Evolutionary conservation across 768 basidiomycete species (phyloP), one percentile per base, ranked within the genome.

Genomic region (Trametes coccinea): DNA sequence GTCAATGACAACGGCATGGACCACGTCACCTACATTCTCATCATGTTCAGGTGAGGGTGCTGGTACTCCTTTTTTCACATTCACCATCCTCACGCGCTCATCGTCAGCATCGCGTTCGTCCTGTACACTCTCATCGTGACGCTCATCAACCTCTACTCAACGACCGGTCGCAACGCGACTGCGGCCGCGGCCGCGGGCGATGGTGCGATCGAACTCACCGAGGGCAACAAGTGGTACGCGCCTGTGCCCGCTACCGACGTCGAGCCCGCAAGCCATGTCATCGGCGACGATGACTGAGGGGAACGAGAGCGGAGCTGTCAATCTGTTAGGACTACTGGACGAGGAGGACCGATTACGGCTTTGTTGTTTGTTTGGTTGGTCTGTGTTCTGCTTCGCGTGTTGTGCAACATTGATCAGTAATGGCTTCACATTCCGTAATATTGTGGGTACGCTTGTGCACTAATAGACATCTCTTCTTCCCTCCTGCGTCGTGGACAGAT

Each of bases 1-100:
- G 83, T 89, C 4, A 80, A 92, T 64, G 83, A 83, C 11, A 78
- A 76, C 17, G 88, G 83, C 45, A 92, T 96, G 86, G 95, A 96
- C 71, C 92, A 94, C 68, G 93, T 95, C 60, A 94, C 94, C 0
- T 96, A 95, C 68, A 80, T 90, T 40, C 80, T 95, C 16, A 88
- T 91, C 70, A 88, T 93, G 80, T 88, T 87, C 77, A 89, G 89
- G 90, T 89, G 41, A 31, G 81, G 54, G 22, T 37, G 37, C 40
- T 16, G 5, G 16, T 56, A 2, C 51, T 37, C 14, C 48, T 43
- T 40, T n/a, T 34, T 9, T n/a, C 16, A 5, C 34, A 4, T 22
- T 6, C 11, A 4, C n/a, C 14, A 41, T 49, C 49, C 41, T 49
- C 53, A 37, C 39, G 54, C 13, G 50, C 30, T 37, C 37, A 60